Percentiles rank a stretch among this genome's conserved stretches.
phyloP scores from a whole-genome alignment of 164 flowering plant genomes.

The Cinnamomum chago region DNA sequence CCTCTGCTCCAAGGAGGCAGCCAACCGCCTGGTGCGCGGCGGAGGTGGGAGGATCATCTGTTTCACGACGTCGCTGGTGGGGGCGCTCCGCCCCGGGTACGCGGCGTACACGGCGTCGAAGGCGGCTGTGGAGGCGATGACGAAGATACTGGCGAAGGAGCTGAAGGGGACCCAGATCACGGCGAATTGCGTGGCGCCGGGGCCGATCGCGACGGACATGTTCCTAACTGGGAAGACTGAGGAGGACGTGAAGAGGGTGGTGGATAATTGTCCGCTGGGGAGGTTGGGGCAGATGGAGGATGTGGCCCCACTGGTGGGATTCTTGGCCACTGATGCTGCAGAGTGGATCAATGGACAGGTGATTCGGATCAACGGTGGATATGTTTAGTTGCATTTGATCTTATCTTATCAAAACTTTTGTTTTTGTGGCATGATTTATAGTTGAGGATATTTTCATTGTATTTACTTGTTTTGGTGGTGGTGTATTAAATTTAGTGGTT shows the following conservation, averaged over 20 bases:
- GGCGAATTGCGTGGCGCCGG: constrained; percentile 60
- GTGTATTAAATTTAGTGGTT: too few species aligned
- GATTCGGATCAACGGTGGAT: constrained; percentile 60
- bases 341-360: constrained; percentile 67
- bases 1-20: constrained; percentile 49
- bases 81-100: not conserved
- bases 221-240: constrained; percentile 44
- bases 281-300: constrained; percentile 50
- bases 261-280: constrained; percentile 28
- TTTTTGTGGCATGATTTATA: not conserved
- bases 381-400: constrained; percentile 16
- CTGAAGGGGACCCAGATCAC: constrained; percentile 36
- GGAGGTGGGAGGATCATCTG: constrained; percentile 55
- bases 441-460: too few species aligned
- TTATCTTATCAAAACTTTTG: too few species aligned
- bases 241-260: constrained; percentile 29
- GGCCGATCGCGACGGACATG: constrained; percentile 58
- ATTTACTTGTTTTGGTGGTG: not conserved
- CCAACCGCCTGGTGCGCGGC: constrained; percentile 43
- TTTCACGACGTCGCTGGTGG: not conserved
- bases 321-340: constrained; percentile 43
- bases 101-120: constrained; percentile 7
- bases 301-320: constrained; percentile 48
- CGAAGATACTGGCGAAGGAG: not conserved
- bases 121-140: constrained; percentile 44